Evolutionary conservation across 352 stramenopile genomes (phyloP).

Genomic region (Phytophthora brassicae): DNA sequence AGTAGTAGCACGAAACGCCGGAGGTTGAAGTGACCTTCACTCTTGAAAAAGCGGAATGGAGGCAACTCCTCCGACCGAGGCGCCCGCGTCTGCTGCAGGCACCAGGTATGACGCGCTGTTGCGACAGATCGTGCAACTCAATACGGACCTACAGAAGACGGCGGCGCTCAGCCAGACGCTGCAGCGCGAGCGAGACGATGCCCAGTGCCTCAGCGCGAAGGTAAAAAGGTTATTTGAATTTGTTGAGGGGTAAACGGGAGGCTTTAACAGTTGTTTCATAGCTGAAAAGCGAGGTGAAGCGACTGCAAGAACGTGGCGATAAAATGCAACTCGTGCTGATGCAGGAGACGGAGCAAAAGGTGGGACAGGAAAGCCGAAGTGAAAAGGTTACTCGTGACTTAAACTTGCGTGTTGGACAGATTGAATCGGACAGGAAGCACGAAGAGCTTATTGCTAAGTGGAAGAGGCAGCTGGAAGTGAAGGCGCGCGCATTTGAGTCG

Average conservation of each 20-base stretch:
- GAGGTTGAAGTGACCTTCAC: conserved; percentile 37
- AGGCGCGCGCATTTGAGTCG: conserved; percentile 77
- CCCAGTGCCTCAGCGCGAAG: conserved; percentile 65
- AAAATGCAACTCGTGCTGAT: conserved; percentile 79
- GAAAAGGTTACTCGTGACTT: neutral
- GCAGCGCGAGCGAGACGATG: conserved; percentile 71
- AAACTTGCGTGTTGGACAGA: conserved; percentile 39
- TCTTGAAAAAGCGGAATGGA: conserved; percentile 18
- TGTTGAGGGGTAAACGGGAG: neutral
- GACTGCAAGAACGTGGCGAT: conserved; percentile 75
- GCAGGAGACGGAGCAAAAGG: conserved; percentile 83
- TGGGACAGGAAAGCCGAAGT: conserved; percentile 8
- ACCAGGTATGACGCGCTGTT: conserved; percentile 72
- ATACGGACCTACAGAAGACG: conserved; percentile 83
- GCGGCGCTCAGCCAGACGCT: conserved; percentile 77
- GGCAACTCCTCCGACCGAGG: neutral
- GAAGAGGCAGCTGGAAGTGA: conserved; percentile 84
- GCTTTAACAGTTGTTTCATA: conserved; percentile 10
- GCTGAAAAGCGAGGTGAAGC: conserved; percentile 67
- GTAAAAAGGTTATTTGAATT: conserved; percentile 13
- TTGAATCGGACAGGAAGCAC: conserved; percentile 81
- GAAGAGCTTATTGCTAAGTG: conserved; percentile 82
- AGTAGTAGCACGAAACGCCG: conserved; percentile 10
- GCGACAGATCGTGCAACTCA: conserved; percentile 83
- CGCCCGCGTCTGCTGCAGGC: conserved; percentile 6